Conservation (phyloP, 2,329 filamentous ascomycete species). For the Fonsecaea erecta region DNA sequence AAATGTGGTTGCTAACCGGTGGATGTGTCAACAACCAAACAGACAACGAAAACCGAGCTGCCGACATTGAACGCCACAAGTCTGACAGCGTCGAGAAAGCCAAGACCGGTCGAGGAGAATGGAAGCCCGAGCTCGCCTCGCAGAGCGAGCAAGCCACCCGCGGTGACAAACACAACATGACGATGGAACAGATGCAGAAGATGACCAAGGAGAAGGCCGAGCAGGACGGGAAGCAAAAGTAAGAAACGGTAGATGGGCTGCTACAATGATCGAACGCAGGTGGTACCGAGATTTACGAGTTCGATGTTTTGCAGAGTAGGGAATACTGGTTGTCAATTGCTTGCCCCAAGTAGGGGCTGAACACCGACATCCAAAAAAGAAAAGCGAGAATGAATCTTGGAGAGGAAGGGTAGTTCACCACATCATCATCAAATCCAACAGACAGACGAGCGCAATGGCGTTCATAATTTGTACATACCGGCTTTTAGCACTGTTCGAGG, state of each 20-base stretch:
- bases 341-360: background rate
- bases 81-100: conserved; percentile 33
- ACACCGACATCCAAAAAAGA: background rate
- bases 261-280: background rate
- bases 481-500: background rate
- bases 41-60: conserved; percentile 32
- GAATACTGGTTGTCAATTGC: background rate
- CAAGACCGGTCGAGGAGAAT: conserved; percentile 37
- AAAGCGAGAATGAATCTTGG: background rate
- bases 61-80: conserved; percentile 36
- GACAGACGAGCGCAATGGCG: background rate
- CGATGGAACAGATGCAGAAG: conserved; percentile 37
- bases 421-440: background rate
- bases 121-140: conserved; percentile 37
- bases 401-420: background rate
- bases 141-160: conserved; percentile 31
- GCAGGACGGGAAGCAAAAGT: conserved; percentile 2
- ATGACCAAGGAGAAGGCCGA: conserved; percentile 23
- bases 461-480: conserved; percentile 8
- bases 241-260: background rate
- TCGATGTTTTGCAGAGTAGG: background rate
- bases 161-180: conserved; percentile 33
- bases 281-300: background rate
- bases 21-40: background rate
- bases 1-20: conserved; percentile 7